Percentiles rank a stretch among this genome's conserved stretches.
These are phyloP conservation scores for Talaromyces proteolyticus DNA, from an alignment of 495 filamentous ascomycete species.

Conservation along the genomic window DNA sequence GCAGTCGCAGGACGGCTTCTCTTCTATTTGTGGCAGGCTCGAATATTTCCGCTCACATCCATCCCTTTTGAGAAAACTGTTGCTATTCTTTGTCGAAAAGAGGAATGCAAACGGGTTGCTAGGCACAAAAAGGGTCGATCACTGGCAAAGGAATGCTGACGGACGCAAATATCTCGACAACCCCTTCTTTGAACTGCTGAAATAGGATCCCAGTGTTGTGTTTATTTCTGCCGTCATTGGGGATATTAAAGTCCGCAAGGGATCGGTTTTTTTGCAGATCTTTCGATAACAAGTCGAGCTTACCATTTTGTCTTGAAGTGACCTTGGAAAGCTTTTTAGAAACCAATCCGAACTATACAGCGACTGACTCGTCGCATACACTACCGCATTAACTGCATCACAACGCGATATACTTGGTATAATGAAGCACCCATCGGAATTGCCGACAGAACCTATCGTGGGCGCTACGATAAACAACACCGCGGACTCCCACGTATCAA, in stretches of 20 bases:
- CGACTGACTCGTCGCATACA: too few species aligned
- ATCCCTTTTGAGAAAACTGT: too few species aligned
- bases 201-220: neutral
- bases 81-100: too few species aligned
- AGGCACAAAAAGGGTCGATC: neutral
- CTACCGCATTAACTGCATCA: too few species aligned
- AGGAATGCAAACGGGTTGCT: neutral
- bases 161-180: neutral
- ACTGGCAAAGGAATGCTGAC: neutral
- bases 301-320: neutral
- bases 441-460: constrained; percentile 2
- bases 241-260: neutral
- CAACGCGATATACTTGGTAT: too few species aligned
- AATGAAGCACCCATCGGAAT: neutral
- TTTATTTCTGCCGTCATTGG: neutral
- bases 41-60: too few species aligned
- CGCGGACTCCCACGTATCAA: neutral
- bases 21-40: too few species aligned
- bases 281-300: too few species aligned
- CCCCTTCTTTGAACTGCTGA: neutral
- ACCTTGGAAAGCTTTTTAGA: neutral
- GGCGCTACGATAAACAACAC: constrained; percentile 1
- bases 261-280: neutral
- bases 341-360: too few species aligned
- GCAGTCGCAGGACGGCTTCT: neutral